Percentiles rank a stretch among this genome's conserved stretches.
These are phyloP conservation scores for Azolla pinnata DNA, from an alignment of 75 land plant genomes.

Conservation along the genomic window DNA sequence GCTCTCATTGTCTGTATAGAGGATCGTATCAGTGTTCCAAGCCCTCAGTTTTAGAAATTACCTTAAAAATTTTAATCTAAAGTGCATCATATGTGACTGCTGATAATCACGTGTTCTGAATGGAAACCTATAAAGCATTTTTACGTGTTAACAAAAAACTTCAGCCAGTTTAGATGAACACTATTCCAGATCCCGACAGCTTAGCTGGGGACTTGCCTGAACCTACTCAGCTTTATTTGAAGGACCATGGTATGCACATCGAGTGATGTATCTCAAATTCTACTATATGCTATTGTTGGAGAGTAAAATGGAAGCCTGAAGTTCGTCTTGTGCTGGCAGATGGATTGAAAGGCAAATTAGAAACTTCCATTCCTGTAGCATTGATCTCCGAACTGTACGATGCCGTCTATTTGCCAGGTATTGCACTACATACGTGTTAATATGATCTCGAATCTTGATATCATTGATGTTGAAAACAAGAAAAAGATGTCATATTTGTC, in stretches of 20 bases:
- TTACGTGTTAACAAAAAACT: too few relatives aligned
- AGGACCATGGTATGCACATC: conserved; percentile 16
- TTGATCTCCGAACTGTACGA: conserved; percentile 19
- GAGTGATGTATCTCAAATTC: background rate
- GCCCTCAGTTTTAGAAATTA: too few relatives aligned
- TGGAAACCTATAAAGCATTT: too few relatives aligned
- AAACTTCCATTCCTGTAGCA: conserved; percentile 17
- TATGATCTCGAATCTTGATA: too few relatives aligned
- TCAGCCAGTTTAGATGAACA: background rate
- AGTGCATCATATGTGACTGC: background rate
- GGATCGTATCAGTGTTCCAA: too few relatives aligned
- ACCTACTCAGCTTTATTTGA: conserved; percentile 15
- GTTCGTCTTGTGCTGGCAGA: conserved; percentile 1
- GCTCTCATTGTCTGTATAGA: too few relatives aligned
- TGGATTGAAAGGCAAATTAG: conserved; percentile 16
- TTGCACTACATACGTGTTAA: too few relatives aligned
- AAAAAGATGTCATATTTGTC: too few relatives aligned
- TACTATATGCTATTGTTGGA: background rate
- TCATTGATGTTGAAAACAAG: too few relatives aligned
- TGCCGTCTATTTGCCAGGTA: conserved; percentile 32
- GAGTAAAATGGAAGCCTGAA: background rate
- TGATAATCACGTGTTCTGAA: too few relatives aligned
- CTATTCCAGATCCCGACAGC: conserved; percentile 20
- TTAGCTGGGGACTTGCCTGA: conserved; percentile 15
- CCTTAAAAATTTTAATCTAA: too few relatives aligned